Percentiles rank a stretch among this genome's conserved stretches.
phyloP scores from a whole-genome alignment of 352 stramenopile genomes.

The Phytophthora ramorum region DNA sequence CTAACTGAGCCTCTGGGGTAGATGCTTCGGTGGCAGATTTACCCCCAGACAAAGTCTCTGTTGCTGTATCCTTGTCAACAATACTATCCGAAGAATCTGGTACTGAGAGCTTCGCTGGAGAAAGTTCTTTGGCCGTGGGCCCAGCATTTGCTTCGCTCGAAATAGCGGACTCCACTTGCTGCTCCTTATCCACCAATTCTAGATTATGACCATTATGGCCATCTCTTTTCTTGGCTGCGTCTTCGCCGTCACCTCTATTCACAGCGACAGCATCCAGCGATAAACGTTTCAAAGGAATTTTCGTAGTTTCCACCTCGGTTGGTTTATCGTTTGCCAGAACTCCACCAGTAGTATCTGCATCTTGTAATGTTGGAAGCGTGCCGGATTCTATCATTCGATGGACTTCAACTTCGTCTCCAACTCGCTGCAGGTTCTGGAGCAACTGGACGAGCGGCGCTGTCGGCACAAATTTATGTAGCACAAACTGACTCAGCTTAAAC shows the following conservation, averaged over 20 bases:
- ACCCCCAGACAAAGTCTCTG: conserved; percentile 5
- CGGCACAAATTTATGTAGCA: conserved; percentile 46
- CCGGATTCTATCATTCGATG: conserved; percentile 45
- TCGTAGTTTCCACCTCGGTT: conserved; percentile 7
- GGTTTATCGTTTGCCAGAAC: not conserved
- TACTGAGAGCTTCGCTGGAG: not conserved
- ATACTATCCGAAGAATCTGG: not conserved
- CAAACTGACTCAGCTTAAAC: conserved; percentile 51
- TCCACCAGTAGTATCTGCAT: not conserved
- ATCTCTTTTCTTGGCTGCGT: conserved; percentile 8
- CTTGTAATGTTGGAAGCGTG: conserved; percentile 32
- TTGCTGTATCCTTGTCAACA: not conserved
- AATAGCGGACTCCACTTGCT: not conserved
- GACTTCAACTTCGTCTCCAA: conserved; percentile 39
- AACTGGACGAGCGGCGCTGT: conserved; percentile 39
- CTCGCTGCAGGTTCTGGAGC: conserved; percentile 51
- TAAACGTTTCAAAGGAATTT: not conserved
- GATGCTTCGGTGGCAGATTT: conserved; percentile 2
- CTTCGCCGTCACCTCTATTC: conserved; percentile 4
- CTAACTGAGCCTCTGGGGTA: conserved; percentile 2
- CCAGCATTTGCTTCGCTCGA: conserved; percentile 6
- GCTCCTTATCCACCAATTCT: not conserved
- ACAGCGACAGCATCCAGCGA: not conserved
- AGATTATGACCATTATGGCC: not conserved
- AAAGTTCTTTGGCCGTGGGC: not conserved